These are phyloP conservation scores for Paramecium sonneborni DNA, from an alignment of 73 alveolate species.

Conservation along the genomic window DNA sequence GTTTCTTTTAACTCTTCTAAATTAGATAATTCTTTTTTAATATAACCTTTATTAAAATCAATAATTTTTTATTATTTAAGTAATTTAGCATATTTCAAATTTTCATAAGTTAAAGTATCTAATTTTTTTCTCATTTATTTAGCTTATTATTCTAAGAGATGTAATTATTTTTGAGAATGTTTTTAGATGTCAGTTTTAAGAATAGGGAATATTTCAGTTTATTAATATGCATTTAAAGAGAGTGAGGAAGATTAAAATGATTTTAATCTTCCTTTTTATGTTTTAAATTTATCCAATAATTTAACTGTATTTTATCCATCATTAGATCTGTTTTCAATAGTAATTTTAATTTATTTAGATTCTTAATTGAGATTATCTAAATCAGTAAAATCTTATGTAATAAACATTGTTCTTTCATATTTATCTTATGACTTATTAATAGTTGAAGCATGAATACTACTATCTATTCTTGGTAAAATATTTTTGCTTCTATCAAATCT, in stretches of 20 bases:
- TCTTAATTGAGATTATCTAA: conserved; percentile 53
- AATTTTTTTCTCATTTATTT: conserved; percentile 49
- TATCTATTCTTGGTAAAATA: not conserved
- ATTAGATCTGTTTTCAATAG: not conserved
- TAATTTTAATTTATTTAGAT: not conserved
- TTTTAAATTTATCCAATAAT: conserved; percentile 50
- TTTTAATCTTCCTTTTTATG: conserved; percentile 36
- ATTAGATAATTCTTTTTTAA: conserved; percentile 30
- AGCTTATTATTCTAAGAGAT: conserved; percentile 47
- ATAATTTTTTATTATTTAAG: conserved; percentile 56
- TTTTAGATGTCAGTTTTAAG: conserved; percentile 44
- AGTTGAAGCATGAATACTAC: not conserved
- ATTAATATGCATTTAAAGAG: conserved; percentile 41
- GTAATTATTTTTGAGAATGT: conserved; percentile 43
- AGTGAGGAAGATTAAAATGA: conserved; percentile 49
- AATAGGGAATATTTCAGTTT: conserved; percentile 54
- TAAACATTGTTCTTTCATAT: conserved; percentile 47
- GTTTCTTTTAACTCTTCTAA: conserved; percentile 20
- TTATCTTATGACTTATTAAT: not conserved
- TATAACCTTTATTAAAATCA: conserved; percentile 48
- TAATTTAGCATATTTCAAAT: conserved; percentile 39
- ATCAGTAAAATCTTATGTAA: conserved; percentile 58
- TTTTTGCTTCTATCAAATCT: conserved; percentile 15
- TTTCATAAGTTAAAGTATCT: conserved; percentile 51
- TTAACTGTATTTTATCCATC: conserved; percentile 44